Evolutionary conservation across 331 rosid species (phyloP), one percentile per base, ranked within the genome.

Genomic region (Malus hybrid): DNA sequence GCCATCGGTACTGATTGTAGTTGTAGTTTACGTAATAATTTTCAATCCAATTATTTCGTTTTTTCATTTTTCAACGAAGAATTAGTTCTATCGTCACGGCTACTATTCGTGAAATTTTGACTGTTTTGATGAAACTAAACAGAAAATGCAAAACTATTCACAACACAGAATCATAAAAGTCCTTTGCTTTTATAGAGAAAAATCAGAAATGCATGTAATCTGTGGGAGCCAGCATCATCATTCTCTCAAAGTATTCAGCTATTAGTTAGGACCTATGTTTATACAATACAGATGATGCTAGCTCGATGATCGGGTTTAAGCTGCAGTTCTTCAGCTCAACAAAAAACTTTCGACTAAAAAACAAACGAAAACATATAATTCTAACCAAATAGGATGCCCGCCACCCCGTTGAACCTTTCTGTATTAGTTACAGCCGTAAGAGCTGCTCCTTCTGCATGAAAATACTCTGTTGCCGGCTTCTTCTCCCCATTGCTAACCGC

Each of bases 301-400:
- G 83, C 86, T 65, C 75, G 66, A 77, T 70, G 76, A 82, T 55
- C 68, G 79, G 63, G 48, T 81, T 78, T 82, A 71, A 69, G 77
- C 86, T 78, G 77, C 89, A 87, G 71, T 77, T 81, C 84, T 77
- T 83, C 91, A 72, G 81, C 87, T 84, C 77, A 79, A 81, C 76
- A 73, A 36, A 74, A 68, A 72, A 76, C 77, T 81, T 80, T 76
- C 20, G 62, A 68, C 58, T 44, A 74, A 71, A 7, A 58, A 76
- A 74, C 46, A 81, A 68, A 76, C 67, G 57, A 69, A 84, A 76
- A 77, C 58, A 34, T 57, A 75, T 60, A 73, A 84, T 83, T 65
- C 83, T 79, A 86, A 80, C 86, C 78, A 81, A 84, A 78, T 69
- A 44, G 72, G 73, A 70, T 72, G 66, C 75, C 75, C 80, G 55